Evolutionary conservation across 176 grass and related monocot genomes (phyloP).

Genomic region (Pontederia crassipes): DNA sequence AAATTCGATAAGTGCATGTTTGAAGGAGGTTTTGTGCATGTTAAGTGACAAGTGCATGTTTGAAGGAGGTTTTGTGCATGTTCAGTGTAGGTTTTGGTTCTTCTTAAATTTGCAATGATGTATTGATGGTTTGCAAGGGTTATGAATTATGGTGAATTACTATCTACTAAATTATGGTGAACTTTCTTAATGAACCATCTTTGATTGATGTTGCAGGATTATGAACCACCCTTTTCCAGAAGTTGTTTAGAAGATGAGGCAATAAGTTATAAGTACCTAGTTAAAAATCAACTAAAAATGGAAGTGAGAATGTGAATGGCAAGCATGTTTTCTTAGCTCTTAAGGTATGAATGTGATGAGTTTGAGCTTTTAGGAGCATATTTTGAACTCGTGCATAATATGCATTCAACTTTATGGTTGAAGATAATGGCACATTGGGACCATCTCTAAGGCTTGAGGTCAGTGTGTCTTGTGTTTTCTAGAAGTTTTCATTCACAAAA

Average conservation of each 20-base stretch:
- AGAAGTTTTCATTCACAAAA: background rate
- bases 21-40: no score
- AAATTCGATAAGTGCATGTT: no score
- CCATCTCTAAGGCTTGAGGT: slow-evolving; percentile 81
- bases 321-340: slow-evolving; percentile 84
- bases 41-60: no score
- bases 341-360: slow-evolving; percentile 43
- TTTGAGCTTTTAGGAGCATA: background rate
- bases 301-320: slow-evolving; percentile 96
- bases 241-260: slow-evolving; percentile 64
- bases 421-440: slow-evolving; percentile 39
- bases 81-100: no score
- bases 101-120: no score
- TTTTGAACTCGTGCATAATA: no score
- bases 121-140: no score
- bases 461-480: slow-evolving; percentile 15
- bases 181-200: no score
- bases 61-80: no score
- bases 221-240: slow-evolving; percentile 93
- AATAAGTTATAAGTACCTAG: slow-evolving; percentile 76
- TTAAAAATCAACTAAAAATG: slow-evolving; percentile 92
- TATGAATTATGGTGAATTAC: no score
- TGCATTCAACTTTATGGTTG: slow-evolving; percentile 23
- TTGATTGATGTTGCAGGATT: slow-evolving; percentile 47
- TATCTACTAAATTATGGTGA: no score